phyloP scores from a whole-genome alignment of 768 basidiomycete species.

The Clathrus columnatus region DNA sequence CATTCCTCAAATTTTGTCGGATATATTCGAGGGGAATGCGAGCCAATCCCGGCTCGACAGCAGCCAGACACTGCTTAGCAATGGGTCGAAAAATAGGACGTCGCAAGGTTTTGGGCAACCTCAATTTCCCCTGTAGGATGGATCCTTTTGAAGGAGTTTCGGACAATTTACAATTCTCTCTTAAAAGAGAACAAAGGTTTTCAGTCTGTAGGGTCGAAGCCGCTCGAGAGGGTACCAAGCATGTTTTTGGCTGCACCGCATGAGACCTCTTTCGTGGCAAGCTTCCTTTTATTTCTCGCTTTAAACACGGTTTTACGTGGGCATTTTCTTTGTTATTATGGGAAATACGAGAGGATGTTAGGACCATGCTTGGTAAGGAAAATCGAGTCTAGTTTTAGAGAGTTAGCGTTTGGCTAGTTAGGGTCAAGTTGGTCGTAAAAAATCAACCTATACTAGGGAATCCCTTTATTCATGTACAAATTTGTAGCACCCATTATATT shows the following conservation, averaged over 20 bases:
- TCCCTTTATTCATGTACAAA: background rate
- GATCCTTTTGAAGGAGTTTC: background rate
- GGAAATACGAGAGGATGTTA: background rate
- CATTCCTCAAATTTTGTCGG: conserved; percentile 37
- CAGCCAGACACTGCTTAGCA: conserved; percentile 41
- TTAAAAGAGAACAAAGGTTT: background rate
- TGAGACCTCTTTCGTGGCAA: background rate
- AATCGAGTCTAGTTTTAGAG: background rate
- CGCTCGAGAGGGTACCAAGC: background rate
- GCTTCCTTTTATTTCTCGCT: background rate
- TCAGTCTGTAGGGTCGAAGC: too few relatives aligned
- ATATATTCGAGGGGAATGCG: conserved; percentile 60
- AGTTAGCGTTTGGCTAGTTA: background rate
- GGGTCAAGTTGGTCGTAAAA: background rate
- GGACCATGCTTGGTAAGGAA: conserved; percentile 1
- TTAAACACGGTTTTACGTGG: background rate
- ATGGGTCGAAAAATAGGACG: conserved; percentile 54
- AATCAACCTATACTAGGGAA: background rate
- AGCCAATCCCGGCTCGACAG: conserved; percentile 41
- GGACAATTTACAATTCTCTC: background rate
- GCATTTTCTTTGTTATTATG: conserved; percentile 2
- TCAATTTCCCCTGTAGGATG: background rate
- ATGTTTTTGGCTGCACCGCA: background rate
- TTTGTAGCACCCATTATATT: background rate
- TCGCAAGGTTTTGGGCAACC: conserved; percentile 54